Percentiles rank a stretch among this genome's conserved stretches.
These are phyloP conservation scores for Scleroderma citrinum DNA, from an alignment of 768 basidiomycete genomes.

Conservation along the genomic window DNA sequence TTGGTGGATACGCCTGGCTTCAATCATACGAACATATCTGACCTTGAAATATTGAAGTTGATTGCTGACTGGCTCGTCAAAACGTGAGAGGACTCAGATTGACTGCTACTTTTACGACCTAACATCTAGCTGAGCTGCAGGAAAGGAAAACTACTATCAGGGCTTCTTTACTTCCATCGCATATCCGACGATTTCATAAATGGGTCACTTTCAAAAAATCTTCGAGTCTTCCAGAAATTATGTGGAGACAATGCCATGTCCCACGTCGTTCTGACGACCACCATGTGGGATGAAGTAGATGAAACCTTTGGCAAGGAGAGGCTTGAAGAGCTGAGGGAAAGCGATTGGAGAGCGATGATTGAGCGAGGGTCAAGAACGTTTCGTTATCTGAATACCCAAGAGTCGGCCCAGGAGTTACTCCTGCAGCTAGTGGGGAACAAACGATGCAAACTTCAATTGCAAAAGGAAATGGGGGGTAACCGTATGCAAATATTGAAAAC, in stretches of 20 bases:
- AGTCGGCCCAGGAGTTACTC: neutral
- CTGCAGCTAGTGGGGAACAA: neutral
- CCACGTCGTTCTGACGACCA: conserved; percentile 33
- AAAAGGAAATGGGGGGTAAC: neutral
- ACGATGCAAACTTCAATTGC: neutral
- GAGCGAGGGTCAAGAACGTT: neutral
- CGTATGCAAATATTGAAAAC: neutral
- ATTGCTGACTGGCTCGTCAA: conserved; percentile 26
- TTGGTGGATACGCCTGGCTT: conserved; percentile 53
- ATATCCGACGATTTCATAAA: conserved; percentile 18
- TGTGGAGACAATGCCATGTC: conserved; percentile 38
- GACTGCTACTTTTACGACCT: neutral
- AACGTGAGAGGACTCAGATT: neutral
- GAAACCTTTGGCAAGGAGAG: conserved; percentile 25
- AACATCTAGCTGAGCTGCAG: neutral
- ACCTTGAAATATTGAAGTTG: conserved; percentile 38
- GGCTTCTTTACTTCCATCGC: conserved; percentile 40
- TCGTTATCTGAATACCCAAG: neutral
- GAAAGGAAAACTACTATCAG: conserved; percentile 24
- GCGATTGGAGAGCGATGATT: neutral
- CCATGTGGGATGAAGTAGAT: conserved; percentile 31
- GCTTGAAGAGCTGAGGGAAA: neutral
- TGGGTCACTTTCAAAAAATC: conserved; percentile 36
- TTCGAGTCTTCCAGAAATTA: conserved; percentile 36
- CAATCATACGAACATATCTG: conserved; percentile 39